Percentiles rank a stretch among this genome's conserved stretches.
Evolutionary conservation across 805 yeast genomes (phyloP).

Genomic region (Pichia eremophila): DNA sequence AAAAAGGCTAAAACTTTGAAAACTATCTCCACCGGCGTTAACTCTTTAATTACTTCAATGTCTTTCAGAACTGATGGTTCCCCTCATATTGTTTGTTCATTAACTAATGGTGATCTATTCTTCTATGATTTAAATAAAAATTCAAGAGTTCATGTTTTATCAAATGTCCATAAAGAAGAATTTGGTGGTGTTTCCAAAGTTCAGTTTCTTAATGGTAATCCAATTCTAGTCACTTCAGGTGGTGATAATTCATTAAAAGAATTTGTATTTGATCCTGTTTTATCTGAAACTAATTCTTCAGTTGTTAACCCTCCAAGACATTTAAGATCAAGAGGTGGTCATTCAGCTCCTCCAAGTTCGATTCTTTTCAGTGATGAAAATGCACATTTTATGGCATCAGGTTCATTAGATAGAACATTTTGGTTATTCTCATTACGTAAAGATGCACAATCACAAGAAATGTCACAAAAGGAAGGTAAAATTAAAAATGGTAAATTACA

Average conservation of each 20-base stretch:
- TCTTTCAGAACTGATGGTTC: conserved; percentile 90
- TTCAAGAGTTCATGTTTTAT: conserved; percentile 65
- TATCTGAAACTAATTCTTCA: conserved; percentile 52
- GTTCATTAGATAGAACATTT: conserved; percentile 75
- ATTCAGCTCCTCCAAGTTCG: conserved; percentile 76
- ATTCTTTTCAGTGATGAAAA: conserved; percentile 64
- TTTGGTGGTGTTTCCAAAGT: conserved; percentile 73
- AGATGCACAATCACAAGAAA: conserved; percentile 91
- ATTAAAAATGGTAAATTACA: conserved; percentile 37
- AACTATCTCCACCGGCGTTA: conserved; percentile 36
- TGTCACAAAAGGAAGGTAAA: conserved; percentile 62
- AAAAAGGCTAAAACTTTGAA: conserved; percentile 51
- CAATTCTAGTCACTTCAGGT: conserved; percentile 81
- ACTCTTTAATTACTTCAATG: conserved; percentile 42
- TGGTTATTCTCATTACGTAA: conserved; percentile 92
- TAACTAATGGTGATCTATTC: conserved; percentile 70
- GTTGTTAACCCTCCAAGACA: conserved; percentile 85
- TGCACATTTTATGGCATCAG: conserved; percentile 78
- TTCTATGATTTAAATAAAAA: conserved; percentile 74
- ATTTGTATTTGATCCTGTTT: conserved; percentile 85
- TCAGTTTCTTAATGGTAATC: conserved; percentile 80
- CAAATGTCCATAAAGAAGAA: conserved; percentile 61
- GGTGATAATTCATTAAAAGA: conserved; percentile 87
- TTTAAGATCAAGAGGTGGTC: conserved; percentile 95
- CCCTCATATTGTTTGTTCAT: conserved; percentile 72